Conservation (phyloP, 2,329 filamentous ascomycete species). For the Hirsutella minnesotensis region DNA sequence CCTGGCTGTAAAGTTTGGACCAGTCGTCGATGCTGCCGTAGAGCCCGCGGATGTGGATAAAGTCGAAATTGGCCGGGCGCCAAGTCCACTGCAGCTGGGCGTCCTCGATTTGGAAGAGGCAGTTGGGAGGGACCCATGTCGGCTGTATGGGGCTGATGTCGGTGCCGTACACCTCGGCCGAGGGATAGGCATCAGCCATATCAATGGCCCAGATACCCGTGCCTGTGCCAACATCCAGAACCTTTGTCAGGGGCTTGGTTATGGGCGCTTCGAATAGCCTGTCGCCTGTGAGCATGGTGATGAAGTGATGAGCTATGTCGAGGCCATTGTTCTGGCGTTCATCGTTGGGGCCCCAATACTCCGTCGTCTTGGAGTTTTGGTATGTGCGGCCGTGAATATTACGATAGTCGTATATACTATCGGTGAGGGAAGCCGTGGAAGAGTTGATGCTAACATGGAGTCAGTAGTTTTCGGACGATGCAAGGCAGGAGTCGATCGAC, state of each 20-base stretch:
- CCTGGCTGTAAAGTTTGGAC: constrained; percentile 35
- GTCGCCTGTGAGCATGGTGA: constrained; percentile 12
- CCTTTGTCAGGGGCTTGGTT: neutral
- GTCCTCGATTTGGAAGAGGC: constrained; percentile 19
- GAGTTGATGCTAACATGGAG: constrained; percentile 7
- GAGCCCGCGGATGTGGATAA: constrained; percentile 47
- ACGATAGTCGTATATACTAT: constrained; percentile 20
- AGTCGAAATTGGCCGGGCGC: constrained; percentile 33
- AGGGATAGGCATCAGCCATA: constrained; percentile 28
- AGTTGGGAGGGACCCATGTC: constrained; percentile 26
- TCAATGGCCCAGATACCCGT: constrained; percentile 49
- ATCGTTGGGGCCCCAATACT: constrained; percentile 17
- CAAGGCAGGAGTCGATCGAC: neutral
- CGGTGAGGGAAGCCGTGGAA: constrained; percentile 19
- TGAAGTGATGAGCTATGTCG: constrained; percentile 14
- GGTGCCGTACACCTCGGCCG: constrained; percentile 33
- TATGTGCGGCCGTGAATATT: constrained; percentile 18
- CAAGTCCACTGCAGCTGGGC: constrained; percentile 18
- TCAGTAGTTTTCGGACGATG: neutral
- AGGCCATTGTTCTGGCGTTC: constrained; percentile 13
- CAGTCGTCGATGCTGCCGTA: constrained; percentile 46
- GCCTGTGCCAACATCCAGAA: constrained; percentile 41
- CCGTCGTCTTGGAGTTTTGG: constrained; percentile 15
- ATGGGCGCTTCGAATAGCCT: constrained; percentile 5
- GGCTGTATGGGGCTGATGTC: constrained; percentile 47